Base-by-base conservation (phyloP, 495 filamentous ascomycete genomes). In the Aspergillus hancockii region DNA sequence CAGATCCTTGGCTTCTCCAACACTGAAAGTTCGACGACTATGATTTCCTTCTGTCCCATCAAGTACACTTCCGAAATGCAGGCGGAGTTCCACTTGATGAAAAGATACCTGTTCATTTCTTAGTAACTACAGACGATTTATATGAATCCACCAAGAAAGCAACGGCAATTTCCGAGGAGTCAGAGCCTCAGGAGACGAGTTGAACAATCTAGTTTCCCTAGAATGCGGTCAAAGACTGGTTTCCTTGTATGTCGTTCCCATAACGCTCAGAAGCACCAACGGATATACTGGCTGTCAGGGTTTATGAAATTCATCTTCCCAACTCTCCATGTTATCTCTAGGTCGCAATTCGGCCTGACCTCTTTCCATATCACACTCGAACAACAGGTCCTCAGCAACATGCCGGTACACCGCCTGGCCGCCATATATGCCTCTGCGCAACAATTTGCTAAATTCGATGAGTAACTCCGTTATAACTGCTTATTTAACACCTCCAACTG, bases 381-480 rank as follows among this genome's bases (percentile, higher is more conserved):
- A 12, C 50, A 52, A 52, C 16, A 58, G 14, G 49, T 49, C 0
- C 49, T 74, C 22, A 50, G 61, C 1, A 67, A 52, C 8, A 63
- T 70, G 4, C 69, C 74, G 3, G 57, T 68, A 10, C 67, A 70
- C 52, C 67, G 75, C 21, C 60, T 77, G 0, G 70, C 74, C 0
- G 72, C 74, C 3, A 63, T 77, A 7, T 77, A 74, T 55, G 74
- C 71, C 21, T 64, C 74, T 8, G 67, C 72, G 0, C 58, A 70
- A 9, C 68, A 67, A 14, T 77, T 77, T 32, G 59, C 57, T 16
- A 61, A 58, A 18, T 66, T 66, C 41, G 72, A 75, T 21, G 67
- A 70, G 18, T 66, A 60, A 73, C 2, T 69, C 68, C 55, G 59
- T 74, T 0, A 23, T 68, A 8, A 65, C 60, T 19, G 69, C 66